Evolutionary conservation across 75 land plant species (phyloP).

Genomic region (Azolla pinnata): DNA sequence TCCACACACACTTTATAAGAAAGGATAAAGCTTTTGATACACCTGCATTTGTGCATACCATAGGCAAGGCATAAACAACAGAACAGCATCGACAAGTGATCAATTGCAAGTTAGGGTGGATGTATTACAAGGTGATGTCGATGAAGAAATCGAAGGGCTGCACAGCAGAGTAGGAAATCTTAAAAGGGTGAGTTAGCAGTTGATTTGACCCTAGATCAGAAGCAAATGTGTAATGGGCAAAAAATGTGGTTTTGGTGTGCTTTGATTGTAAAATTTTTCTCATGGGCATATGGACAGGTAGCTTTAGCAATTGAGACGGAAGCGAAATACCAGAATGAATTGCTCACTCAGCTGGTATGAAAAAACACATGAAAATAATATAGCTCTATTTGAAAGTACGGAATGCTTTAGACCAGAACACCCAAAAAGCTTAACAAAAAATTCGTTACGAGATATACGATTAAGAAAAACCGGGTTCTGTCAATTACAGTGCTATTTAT

Average conservation of each 20-base stretch:
- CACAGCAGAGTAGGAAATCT: constrained; percentile 43
- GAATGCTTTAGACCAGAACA: too few relatives aligned
- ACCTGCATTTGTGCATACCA: not conserved
- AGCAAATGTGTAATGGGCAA: too few relatives aligned
- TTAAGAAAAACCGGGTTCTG: too few relatives aligned
- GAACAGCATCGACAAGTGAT: constrained; percentile 32
- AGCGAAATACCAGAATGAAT: constrained; percentile 61
- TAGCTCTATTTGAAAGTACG: too few relatives aligned
- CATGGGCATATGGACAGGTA: constrained; percentile 29
- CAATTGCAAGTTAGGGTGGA: constrained; percentile 70
- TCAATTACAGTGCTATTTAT: not conserved
- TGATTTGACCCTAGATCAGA: too few relatives aligned
- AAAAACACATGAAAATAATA: too few relatives aligned
- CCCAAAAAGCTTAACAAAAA: too few relatives aligned
- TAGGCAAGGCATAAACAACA: constrained; percentile 49
- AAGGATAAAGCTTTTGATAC: not conserved
- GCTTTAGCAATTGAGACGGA: constrained; percentile 61
- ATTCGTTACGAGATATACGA: too few relatives aligned
- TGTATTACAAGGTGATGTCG: constrained; percentile 68
- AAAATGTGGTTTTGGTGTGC: too few relatives aligned
- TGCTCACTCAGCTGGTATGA: constrained; percentile 53
- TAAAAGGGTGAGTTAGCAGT: constrained; percentile 42
- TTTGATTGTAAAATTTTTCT: not conserved
- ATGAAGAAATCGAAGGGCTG: constrained; percentile 59
- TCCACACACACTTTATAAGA: not conserved